These are phyloP conservation scores for Erigeron canadensis DNA, from an alignment of 129 eudicot genomes.

Conservation along the genomic window DNA sequence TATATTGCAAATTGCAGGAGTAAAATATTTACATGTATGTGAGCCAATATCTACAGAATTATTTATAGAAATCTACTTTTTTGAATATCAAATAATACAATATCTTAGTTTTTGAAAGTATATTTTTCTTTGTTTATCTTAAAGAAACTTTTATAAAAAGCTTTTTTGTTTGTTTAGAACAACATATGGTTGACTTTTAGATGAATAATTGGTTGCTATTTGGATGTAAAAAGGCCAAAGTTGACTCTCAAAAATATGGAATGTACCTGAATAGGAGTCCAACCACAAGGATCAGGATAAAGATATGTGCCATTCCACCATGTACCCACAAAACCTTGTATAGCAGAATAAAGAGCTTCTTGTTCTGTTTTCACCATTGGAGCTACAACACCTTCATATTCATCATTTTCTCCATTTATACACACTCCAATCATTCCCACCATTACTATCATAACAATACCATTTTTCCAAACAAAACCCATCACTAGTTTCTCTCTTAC, in stretches of 20 bases:
- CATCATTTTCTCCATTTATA: constrained; percentile 33
- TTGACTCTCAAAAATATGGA: background rate
- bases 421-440: constrained; percentile 27
- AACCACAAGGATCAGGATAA: constrained; percentile 91
- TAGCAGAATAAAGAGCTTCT: constrained; percentile 59
- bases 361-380: constrained; percentile 70
- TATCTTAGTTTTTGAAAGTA: no score
- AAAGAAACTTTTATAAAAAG: no score
- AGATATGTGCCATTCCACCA: constrained; percentile 89
- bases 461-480: constrained; percentile 5
- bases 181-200: background rate
- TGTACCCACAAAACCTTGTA: constrained; percentile 76
- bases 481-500: constrained; percentile 19
- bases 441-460: constrained; percentile 26
- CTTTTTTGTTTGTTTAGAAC: no score
- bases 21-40: no score
- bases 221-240: background rate
- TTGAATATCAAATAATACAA: no score
- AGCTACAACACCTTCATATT: constrained; percentile 38
- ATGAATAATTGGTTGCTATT: background rate
- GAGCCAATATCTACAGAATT: no score
- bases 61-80: no score
- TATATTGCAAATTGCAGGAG: no score
- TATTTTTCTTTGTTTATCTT: no score
- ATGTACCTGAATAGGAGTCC: constrained; percentile 84